A percentile compares a stretch with the other conserved stretches of the same genome.
phyloP scores from a whole-genome alignment of 768 basidiomycete species.

The Trametes villosa region DNA sequence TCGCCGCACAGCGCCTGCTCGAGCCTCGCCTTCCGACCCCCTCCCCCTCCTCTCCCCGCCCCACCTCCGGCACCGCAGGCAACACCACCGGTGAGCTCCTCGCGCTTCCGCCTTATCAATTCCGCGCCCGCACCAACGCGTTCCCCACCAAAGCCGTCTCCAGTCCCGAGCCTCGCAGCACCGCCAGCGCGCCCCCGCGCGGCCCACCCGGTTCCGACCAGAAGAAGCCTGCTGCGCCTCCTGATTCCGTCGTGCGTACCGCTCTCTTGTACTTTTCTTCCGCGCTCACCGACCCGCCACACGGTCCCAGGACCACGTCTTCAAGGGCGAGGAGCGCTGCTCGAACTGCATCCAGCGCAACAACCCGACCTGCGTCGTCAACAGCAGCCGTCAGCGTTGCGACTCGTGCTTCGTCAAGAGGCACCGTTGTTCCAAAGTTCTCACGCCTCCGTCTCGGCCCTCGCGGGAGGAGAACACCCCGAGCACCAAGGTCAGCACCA shows the following conservation, averaged over 20 bases:
- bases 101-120: slow-evolving; percentile 10
- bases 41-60: slow-evolving; percentile 15
- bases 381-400: slow-evolving; percentile 26
- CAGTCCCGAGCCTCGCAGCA: slow-evolving; percentile 23
- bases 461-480: slow-evolving; percentile 15
- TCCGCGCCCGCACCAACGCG: slow-evolving; percentile 17
- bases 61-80: slow-evolving; percentile 15
- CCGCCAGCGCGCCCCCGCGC: slow-evolving; percentile 21
- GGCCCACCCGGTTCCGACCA: slow-evolving; percentile 11
- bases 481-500: slow-evolving; percentile 2
- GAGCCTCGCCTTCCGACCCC: slow-evolving; percentile 12
- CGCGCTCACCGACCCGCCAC: not conserved
- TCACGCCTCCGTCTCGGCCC: slow-evolving; percentile 23
- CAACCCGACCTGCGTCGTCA: slow-evolving; percentile 22
- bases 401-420: slow-evolving; percentile 24
- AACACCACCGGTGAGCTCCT: slow-evolving; percentile 21
- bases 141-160: slow-evolving; percentile 6
- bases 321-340: slow-evolving; percentile 22
- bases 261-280: not conserved
- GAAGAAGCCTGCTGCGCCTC: slow-evolving; percentile 11
- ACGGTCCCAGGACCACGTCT: slow-evolving; percentile 8
- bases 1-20: slow-evolving; percentile 13
- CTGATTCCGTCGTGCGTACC: slow-evolving; percentile 17
- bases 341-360: slow-evolving; percentile 24
- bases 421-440: slow-evolving; percentile 26